Evolutionary conservation across 768 basidiomycete species (phyloP), one percentile per base, ranked within the genome.

Genomic region (Coprinopsis marcescibilis): DNA sequence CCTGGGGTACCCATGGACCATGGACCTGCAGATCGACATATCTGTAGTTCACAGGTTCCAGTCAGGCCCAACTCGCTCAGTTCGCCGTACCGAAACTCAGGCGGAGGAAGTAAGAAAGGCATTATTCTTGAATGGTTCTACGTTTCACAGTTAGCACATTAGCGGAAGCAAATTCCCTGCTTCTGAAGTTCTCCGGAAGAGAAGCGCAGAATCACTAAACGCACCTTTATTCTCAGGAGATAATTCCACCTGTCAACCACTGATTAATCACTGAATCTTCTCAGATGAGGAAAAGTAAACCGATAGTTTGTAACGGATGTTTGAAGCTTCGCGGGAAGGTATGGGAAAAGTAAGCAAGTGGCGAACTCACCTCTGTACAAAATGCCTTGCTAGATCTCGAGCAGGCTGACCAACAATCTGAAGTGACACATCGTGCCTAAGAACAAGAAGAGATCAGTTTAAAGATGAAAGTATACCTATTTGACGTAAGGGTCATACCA

Each of bases 361-460:
- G n/a, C 17, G 47, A 46, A 56, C 55, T 54, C 52, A 89, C 87
- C 94, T 77, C 63, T 97, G 87, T 13, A 91, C 80, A 55, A 99
- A 99, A 67, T 99, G 96, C 38, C 96, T 80, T 49, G 87, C 88
- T 10, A 98, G 66, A 65, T 99, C 96, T 19, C 95, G 77, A 15
- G 94, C 92, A 39, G 96, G 96, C 60, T 95, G 93, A 2, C 96
- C 96, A 21, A 97, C 87, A 33, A 98, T 82, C 63, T 99, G 96
- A 72, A 97, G 74, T 0, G 83, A 90, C 30, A 98, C 90, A 61
- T 99, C 96, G 61, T 99, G 96, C 93, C 93, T 94, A n/a, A n/a
- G n/a, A n/a, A n/a, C n/a, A n/a, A n/a, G 39, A 23, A 38, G 34
- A 35, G 42, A 40, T 13, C 53, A 25, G 27, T 1, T 17, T 12